phyloP scores from a whole-genome alignment of 1,284 basidiomycete species.

The Kalmanozyma brasiliensis region DNA sequence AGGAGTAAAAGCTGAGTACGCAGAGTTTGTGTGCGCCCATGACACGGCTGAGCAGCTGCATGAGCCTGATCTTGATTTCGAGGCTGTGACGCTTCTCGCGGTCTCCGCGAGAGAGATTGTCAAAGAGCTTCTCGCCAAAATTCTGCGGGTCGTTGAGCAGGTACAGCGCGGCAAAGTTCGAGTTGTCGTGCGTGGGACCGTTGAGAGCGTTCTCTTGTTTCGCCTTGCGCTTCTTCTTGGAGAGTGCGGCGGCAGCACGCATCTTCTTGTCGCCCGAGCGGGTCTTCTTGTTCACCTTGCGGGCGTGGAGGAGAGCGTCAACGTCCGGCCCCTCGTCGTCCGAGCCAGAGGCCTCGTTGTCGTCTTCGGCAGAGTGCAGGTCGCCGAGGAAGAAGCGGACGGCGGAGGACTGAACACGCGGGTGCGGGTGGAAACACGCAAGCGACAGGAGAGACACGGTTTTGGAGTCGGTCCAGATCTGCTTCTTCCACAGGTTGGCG shows the following conservation, averaged over 20 bases:
- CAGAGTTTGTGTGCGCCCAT: slow-evolving; percentile 93
- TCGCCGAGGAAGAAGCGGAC: slow-evolving; percentile 95
- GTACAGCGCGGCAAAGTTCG: slow-evolving; percentile 91
- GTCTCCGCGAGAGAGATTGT: slow-evolving; percentile 79
- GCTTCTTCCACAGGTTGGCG: slow-evolving; percentile 93
- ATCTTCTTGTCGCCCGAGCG: slow-evolving; percentile 61
- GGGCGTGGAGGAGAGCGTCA: slow-evolving; percentile 57
- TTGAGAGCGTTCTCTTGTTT: slow-evolving; percentile 51
- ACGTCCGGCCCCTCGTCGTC: slow-evolving; percentile 55
- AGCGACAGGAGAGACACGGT: slow-evolving; percentile 91
- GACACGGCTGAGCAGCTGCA: slow-evolving; percentile 96
- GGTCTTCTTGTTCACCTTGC: slow-evolving; percentile 66
- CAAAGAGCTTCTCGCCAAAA: slow-evolving; percentile 93
- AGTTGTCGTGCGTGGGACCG: slow-evolving; percentile 33
- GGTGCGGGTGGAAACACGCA: slow-evolving; percentile 91
- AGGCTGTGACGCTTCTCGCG: slow-evolving; percentile 84
- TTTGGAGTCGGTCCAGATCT: slow-evolving; percentile 92
- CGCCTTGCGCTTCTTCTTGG: slow-evolving; percentile 54
- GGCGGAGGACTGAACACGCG: slow-evolving; percentile 94
- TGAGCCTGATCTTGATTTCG: slow-evolving; percentile 95
- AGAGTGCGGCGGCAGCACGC: slow-evolving; percentile 57
- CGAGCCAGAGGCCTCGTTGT: slow-evolving; percentile 49
- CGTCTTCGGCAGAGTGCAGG: slow-evolving; percentile 63
- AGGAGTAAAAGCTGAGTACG: slow-evolving; percentile 95
- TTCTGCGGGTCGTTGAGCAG: slow-evolving; percentile 94